Evolutionary conservation across 345 rosid species (phyloP).

Genomic region (Bruguiera gymnorhiza): DNA sequence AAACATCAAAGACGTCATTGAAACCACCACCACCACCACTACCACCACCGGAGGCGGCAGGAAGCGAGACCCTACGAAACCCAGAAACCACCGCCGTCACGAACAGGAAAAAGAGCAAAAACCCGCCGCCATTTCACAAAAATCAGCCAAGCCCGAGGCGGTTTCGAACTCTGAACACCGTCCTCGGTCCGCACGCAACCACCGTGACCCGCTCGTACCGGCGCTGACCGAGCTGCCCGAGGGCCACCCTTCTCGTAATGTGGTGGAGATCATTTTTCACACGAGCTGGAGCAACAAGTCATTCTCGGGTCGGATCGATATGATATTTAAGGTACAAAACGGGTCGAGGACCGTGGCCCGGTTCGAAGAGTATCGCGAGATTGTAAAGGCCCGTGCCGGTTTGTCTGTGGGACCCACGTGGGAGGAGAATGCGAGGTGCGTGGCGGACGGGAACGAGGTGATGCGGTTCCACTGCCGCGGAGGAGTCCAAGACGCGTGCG

Average conservation of each 20-base stretch:
- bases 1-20: conserved; percentile 69
- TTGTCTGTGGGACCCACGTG: conserved; percentile 28
- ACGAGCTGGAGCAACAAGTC: conserved; percentile 84
- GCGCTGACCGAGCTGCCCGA: conserved; percentile 68
- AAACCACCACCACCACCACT: conserved; percentile 30
- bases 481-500: conserved; percentile 14
- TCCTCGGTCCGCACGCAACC: conserved; percentile 37
- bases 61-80: conserved; percentile 19
- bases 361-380: conserved; percentile 88
- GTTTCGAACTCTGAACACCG: conserved; percentile 22
- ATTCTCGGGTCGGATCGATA: conserved; percentile 73
- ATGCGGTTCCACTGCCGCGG: conserved; percentile 90
- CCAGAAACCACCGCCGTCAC: conserved; percentile 7
- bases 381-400: conserved; percentile 54
- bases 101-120: not conserved
- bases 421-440: conserved; percentile 79
- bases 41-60: conserved; percentile 14
- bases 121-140: conserved; percentile 2
- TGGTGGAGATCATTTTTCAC: conserved; percentile 90
- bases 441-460: conserved; percentile 93
- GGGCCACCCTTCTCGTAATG: conserved; percentile 89
- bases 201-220: conserved; percentile 47
- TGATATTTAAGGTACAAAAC: conserved; percentile 85
- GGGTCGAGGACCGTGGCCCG: conserved; percentile 65
- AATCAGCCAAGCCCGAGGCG: conserved; percentile 31